These are phyloP conservation scores for Vanderwaltozyma yarrowii DNA, from an alignment of 805 yeast species.

Conservation along the genomic window DNA sequence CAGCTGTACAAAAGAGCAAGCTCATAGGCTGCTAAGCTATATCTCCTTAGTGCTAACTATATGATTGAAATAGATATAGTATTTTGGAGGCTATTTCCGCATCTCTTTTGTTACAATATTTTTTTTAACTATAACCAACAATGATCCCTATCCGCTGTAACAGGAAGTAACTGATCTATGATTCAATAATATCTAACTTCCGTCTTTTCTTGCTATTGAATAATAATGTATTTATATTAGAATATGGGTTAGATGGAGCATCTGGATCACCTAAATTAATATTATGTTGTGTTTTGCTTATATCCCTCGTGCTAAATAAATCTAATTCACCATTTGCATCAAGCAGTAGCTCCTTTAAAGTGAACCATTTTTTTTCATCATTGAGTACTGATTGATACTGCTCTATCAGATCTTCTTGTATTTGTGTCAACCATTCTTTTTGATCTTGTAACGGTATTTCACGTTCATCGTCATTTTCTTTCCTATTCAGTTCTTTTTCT, in stretches of 20 bases:
- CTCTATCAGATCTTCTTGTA: conserved; percentile 12
- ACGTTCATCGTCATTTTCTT: neutral
- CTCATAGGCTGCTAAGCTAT: no score
- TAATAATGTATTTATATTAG: conserved; percentile 1
- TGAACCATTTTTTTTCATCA: conserved; percentile 25
- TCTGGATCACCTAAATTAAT: conserved; percentile 2
- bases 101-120: no score
- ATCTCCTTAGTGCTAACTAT: no score
- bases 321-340: conserved; percentile 28
- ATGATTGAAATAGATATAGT: no score
- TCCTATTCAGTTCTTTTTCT: neutral
- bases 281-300: neutral
- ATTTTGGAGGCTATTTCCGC: no score
- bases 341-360: conserved; percentile 22
- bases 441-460: conserved; percentile 6
- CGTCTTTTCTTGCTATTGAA: conserved; percentile 1
- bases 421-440: conserved; percentile 12
- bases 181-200: conserved; percentile 33
- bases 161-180: no score
- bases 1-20: no score
- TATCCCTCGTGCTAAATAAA: conserved; percentile 19
- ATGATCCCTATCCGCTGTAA: no score
- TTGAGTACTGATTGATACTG: conserved; percentile 14
- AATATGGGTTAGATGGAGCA: conserved; percentile 2
- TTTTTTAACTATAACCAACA: no score